Conservation (phyloP, 139 green algal species). For the Raphidocelis subcapitata region DNA sequence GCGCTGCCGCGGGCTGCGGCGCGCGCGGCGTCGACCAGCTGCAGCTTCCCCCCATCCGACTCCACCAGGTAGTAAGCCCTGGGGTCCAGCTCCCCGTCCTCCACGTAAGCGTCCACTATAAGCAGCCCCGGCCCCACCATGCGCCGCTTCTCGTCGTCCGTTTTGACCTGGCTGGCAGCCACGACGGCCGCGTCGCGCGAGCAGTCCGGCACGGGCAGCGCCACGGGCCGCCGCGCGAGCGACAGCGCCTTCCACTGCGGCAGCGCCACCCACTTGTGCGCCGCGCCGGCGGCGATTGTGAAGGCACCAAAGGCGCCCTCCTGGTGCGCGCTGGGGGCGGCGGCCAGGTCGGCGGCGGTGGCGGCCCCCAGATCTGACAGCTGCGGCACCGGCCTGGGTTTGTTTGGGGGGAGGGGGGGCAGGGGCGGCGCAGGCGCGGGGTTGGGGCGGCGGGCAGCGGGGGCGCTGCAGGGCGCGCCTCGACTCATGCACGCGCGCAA, state of each 20-base stretch:
- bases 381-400: constrained; percentile 8
- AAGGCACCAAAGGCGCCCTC: constrained; percentile 66
- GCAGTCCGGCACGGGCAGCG: constrained; percentile 59
- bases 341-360: constrained; percentile 31
- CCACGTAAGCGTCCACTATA: constrained; percentile 43
- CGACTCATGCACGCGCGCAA: no score
- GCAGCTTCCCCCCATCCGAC: constrained; percentile 10
- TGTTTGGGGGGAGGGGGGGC: no score
- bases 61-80: constrained; percentile 46
- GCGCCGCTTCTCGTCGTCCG: constrained; percentile 54
- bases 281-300: not conserved
- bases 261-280: constrained; percentile 53
- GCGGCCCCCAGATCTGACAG: not conserved
- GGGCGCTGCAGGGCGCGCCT: no score
- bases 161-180: constrained; percentile 40
- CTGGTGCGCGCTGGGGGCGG: constrained; percentile 46
- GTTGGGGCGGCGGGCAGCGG: not conserved
- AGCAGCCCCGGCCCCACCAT: constrained; percentile 66
- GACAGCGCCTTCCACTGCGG: constrained; percentile 70
- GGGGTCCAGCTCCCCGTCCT: constrained; percentile 9
- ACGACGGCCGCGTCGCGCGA: constrained; percentile 35
- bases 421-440: not conserved
- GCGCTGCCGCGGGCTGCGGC: not conserved
- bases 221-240: constrained; percentile 56
- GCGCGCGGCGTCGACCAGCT: constrained; percentile 34